These are phyloP conservation scores for Salvia rosmarinus DNA, from an alignment of 257 asterid genomes.

Conservation along the genomic window DNA sequence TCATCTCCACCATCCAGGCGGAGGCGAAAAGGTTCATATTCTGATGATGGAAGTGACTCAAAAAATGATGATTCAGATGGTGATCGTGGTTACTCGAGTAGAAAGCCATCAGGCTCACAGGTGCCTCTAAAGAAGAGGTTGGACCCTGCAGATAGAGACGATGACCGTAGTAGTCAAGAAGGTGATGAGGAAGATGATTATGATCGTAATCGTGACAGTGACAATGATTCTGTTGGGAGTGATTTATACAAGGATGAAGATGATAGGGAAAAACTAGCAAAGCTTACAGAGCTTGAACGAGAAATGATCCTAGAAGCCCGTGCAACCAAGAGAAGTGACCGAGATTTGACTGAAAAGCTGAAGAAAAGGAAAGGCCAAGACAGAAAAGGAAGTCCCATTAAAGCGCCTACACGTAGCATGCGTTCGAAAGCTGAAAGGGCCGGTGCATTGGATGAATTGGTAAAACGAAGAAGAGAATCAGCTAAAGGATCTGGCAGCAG, in stretches of 20 bases:
- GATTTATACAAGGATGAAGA: slow-evolving; percentile 90
- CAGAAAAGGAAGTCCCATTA: slow-evolving; percentile 76
- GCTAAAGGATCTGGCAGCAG: slow-evolving; percentile 67
- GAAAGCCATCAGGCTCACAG: slow-evolving; percentile 79
- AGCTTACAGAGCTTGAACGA: slow-evolving; percentile 85
- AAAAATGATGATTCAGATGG: slow-evolving; percentile 86
- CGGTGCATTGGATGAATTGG: slow-evolving; percentile 83
- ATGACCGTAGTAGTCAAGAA: slow-evolving; percentile 69
- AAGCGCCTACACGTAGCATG: slow-evolving; percentile 66
- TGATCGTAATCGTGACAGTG: slow-evolving; percentile 70
- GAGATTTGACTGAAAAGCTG: slow-evolving; percentile 71
- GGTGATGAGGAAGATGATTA: slow-evolving; percentile 58
- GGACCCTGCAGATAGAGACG: slow-evolving; percentile 77
- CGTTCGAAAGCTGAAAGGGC: slow-evolving; percentile 89
- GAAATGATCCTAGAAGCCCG: slow-evolving; percentile 88
- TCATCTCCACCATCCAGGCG: slow-evolving; percentile 75
- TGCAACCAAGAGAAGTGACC: slow-evolving; percentile 83
- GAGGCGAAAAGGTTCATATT: slow-evolving; percentile 60
- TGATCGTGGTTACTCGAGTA: slow-evolving; percentile 67
- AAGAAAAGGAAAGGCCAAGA: slow-evolving; percentile 56
- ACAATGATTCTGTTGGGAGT: slow-evolving; percentile 93
- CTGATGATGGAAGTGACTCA: slow-evolving; percentile 87
- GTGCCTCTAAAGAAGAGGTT: slow-evolving; percentile 92
- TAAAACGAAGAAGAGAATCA: slow-evolving; percentile 77
- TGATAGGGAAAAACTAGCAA: slow-evolving; percentile 83